Evolutionary conservation across 352 stramenopile genomes (phyloP).

Genomic region (Pythium scleroteichum): DNA sequence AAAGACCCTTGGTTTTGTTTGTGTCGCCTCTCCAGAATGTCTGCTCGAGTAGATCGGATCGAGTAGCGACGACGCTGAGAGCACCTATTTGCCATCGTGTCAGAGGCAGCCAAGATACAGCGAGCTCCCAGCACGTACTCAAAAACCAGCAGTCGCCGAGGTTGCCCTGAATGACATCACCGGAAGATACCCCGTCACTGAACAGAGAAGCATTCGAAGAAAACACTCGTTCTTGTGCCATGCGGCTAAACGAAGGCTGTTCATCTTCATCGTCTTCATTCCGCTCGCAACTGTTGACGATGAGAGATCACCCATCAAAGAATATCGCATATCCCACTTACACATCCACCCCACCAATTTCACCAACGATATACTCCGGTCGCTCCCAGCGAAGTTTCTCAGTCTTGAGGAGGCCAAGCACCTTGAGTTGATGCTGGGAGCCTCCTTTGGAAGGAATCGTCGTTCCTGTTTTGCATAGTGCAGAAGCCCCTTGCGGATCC

Average conservation of each 20-base stretch:
- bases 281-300: slow-evolving; percentile 10
- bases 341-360: slow-evolving; percentile 22
- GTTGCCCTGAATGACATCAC: slow-evolving; percentile 89
- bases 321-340: neutral
- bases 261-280: slow-evolving; percentile 35
- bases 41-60: slow-evolving; percentile 76
- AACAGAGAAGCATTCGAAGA: slow-evolving; percentile 73
- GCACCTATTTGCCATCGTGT: slow-evolving; percentile 46
- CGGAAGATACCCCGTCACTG: slow-evolving; percentile 67
- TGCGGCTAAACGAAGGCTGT: slow-evolving; percentile 32
- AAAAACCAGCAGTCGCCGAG: slow-evolving; percentile 94
- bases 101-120: neutral
- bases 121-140: slow-evolving; percentile 39
- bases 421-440: slow-evolving; percentile 73
- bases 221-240: slow-evolving; percentile 44
- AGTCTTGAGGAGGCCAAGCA: slow-evolving; percentile 65
- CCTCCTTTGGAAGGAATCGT: slow-evolving; percentile 63
- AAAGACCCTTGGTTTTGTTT: slow-evolving; percentile 77
- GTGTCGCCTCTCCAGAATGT: slow-evolving; percentile 77
- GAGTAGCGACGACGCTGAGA: slow-evolving; percentile 84
- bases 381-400: slow-evolving; percentile 84
- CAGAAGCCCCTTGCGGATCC: slow-evolving; percentile 58
- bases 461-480: slow-evolving; percentile 64
- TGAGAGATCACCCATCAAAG: neutral
- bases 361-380: slow-evolving; percentile 55